Evolutionary conservation across 1,284 basidiomycete species (phyloP).

Genomic region (Lentinula novae-zelandiae): DNA sequence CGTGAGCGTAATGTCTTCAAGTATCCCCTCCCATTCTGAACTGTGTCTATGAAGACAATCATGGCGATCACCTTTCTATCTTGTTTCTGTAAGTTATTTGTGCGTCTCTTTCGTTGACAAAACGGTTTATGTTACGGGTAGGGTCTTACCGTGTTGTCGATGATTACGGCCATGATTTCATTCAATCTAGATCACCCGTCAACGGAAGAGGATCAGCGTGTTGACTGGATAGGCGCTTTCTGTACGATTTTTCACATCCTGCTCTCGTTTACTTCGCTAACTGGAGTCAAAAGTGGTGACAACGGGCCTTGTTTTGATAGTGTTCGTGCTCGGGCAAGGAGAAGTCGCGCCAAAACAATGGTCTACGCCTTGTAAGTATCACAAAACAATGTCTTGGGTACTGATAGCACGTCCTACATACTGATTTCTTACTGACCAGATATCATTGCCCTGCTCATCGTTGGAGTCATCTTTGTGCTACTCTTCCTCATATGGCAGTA

Average conservation of each 20-base stretch:
- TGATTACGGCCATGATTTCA: slow-evolving; percentile 44
- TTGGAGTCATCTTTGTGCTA: slow-evolving; percentile 38
- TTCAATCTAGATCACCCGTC: slow-evolving; percentile 53
- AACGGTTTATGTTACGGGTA: slow-evolving; percentile 28
- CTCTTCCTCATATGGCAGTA: slow-evolving; percentile 14
- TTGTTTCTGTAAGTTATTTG: slow-evolving; percentile 42
- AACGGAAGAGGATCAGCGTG: slow-evolving; percentile 47
- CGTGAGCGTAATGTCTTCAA: slow-evolving; percentile 19
- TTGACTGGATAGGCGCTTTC: slow-evolving; percentile 85
- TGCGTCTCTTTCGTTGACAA: slow-evolving; percentile 19
- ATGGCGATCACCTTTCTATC: slow-evolving; percentile 58
- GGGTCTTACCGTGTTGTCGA: slow-evolving; percentile 38
- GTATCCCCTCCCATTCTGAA: background rate
- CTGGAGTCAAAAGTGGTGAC: slow-evolving; percentile 49
- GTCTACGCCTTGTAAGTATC: slow-evolving; percentile 64
- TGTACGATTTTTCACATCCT: background rate
- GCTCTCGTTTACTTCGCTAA: background rate
- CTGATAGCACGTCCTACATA: background rate
- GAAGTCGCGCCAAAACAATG: slow-evolving; percentile 68
- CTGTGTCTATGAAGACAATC: slow-evolving; percentile 23
- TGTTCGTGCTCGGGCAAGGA: slow-evolving; percentile 79
- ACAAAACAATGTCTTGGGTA: background rate
- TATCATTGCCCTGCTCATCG: slow-evolving; percentile 20
- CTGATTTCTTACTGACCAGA: slow-evolving; percentile 1
- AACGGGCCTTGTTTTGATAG: slow-evolving; percentile 70